phyloP scores from a whole-genome alignment of 768 basidiomycete genomes.

The Fistulinella prunicolor region DNA sequence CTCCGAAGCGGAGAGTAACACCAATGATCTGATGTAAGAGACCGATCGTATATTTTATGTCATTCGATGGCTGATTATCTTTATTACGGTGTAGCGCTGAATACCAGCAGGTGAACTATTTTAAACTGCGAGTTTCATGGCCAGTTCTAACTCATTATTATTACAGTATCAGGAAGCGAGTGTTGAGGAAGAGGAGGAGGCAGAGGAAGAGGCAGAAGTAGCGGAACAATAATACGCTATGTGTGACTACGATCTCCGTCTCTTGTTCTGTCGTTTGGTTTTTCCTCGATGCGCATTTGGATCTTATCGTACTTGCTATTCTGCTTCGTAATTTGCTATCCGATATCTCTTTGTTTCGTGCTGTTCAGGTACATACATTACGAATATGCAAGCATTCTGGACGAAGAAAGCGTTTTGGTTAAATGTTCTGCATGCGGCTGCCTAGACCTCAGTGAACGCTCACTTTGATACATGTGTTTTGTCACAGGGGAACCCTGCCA shows the following conservation, averaged over 20 bases:
- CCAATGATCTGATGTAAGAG: conserved; percentile 74
- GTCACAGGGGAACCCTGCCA: too few relatives aligned
- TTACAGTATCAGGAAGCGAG: conserved; percentile 61
- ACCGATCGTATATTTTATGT: neutral
- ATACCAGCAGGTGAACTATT: conserved; percentile 70
- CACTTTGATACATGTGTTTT: too few relatives aligned
- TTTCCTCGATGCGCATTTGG: neutral
- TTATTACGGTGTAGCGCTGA: conserved; percentile 58
- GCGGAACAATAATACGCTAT: conserved; percentile 30
- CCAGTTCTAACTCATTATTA: neutral
- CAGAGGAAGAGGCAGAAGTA: conserved; percentile 26
- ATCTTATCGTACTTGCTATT: conserved; percentile 15
- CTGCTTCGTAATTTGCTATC: conserved; percentile 20
- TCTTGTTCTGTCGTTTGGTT: conserved; percentile 1
- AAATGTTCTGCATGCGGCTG: too few relatives aligned
- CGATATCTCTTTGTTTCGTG: conserved; percentile 5
- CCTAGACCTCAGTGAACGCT: too few relatives aligned
- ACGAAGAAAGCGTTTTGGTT: too few relatives aligned
- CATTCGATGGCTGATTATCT: conserved; percentile 5
- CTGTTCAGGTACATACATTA: too few relatives aligned
- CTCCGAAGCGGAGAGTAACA: conserved; percentile 84
- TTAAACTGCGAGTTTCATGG: neutral
- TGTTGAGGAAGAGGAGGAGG: conserved; percentile 41
- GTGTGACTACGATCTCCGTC: neutral
- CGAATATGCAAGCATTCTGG: too few relatives aligned